A percentile compares a stretch with the other conserved stretches of the same genome.
These are phyloP conservation scores for Talaromyces stipitatus DNA, from an alignment of 495 filamentous ascomycete species.

Conservation along the genomic window DNA sequence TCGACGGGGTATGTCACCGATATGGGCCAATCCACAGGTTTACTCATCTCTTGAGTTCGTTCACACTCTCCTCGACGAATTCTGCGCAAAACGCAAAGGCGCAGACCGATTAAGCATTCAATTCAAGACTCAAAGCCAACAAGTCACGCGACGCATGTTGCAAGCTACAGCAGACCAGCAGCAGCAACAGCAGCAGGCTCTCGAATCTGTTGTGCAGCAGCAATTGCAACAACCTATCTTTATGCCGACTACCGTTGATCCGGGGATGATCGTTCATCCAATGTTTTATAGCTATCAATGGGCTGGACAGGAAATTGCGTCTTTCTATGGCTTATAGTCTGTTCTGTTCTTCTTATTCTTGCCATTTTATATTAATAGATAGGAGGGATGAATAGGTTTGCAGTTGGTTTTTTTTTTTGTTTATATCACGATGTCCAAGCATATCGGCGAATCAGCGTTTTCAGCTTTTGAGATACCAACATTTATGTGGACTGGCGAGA, in stretches of 20 bases:
- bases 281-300: constrained; percentile 6
- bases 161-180: constrained; percentile 12
- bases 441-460: background rate
- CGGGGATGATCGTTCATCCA: constrained; percentile 4
- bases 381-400: background rate
- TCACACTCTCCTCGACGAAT: constrained; percentile 40
- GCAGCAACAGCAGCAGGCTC: constrained; percentile 20
- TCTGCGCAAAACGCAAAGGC: constrained; percentile 39
- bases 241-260: background rate
- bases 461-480: background rate
- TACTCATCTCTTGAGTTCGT: constrained; percentile 28
- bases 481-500: background rate
- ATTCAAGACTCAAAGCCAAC: constrained; percentile 38
- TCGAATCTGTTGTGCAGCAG: constrained; percentile 6
- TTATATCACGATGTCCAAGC: background rate
- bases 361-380: background rate
- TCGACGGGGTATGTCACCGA: constrained; percentile 29
- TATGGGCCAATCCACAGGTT: constrained; percentile 37
- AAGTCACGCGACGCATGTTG: constrained; percentile 38
- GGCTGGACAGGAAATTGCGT: constrained; percentile 3
- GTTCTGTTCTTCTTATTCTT: background rate
- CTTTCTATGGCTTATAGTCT: constrained; percentile 2
- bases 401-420: background rate
- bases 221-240: constrained; percentile 9
- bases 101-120: constrained; percentile 39